Base-by-base conservation (phyloP, 78 protist genomes). In the Dictyostelium discoideum region DNA sequence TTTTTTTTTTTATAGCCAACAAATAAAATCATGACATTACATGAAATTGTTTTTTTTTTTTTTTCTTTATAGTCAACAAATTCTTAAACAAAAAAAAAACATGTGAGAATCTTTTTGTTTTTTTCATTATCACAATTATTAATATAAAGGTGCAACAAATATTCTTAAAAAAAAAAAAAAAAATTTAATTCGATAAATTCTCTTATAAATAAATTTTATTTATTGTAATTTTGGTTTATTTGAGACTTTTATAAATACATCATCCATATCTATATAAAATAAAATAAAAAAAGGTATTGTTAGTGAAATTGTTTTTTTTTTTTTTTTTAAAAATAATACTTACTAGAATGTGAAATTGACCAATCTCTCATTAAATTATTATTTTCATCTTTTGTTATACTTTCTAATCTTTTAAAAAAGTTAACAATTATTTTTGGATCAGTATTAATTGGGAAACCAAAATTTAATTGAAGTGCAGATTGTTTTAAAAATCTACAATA, bases 401-500 rank as follows among this genome's bases (percentile, higher is more conserved):
- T 5, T 44, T 90, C 95, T 20, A 90, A 24, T 32, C 5, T 11
- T 39, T 72, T 67, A 42, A 90, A 90, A 48, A 90, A 90, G 10
- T 65, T 50, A 7, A 72, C 24, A 11, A 90, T 18, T 1, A 90
- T 29, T 32, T 80, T 46, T 82, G 63, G 67, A 72, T 63, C 85
- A 6, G 95, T 90, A n/a, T 82, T 29, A 2, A 83, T 9, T 14
- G 84, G 77, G 74, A 90, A 82, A 22, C 95, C 95, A 82, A 90
- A 90, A n/a, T 67, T 82, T 69, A 90, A 54, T 26, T 48, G 63
- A 5, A 29, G 39, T 1, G 95, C 87, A n/a, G 83, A 39, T 72
- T 90, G 87, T 63, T 37, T 81, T 48, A 90, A 29, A 18, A 90
- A 81, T 82, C 76, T 90, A 50, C 77, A 29, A 37, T 46, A 3